Conservation (phyloP, 352 stramenopile species). For the Phytophthora tentaculata region DNA sequence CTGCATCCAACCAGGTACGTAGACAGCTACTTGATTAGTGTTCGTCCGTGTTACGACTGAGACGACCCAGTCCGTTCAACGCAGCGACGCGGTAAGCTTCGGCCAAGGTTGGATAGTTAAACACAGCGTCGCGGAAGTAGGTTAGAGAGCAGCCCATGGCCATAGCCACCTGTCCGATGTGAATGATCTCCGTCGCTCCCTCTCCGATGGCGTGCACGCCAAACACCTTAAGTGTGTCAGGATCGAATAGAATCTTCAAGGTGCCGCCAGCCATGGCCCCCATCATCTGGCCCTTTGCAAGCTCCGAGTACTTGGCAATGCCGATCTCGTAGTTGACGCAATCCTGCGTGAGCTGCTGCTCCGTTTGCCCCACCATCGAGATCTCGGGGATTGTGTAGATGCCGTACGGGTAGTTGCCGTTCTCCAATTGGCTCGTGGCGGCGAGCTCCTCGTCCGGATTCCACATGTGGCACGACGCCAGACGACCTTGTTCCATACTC, state of each 20-base stretch:
- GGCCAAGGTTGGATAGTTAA: constrained; percentile 93
- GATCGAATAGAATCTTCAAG: constrained; percentile 91
- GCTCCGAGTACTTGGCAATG: constrained; percentile 86
- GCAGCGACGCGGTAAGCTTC: constrained; percentile 91
- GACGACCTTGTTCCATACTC: constrained; percentile 89
- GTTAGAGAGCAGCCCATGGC: constrained; percentile 80
- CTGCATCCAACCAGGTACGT: constrained; percentile 13
- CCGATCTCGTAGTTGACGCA: constrained; percentile 89
- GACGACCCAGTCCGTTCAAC: constrained; percentile 85
- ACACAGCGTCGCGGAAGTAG: constrained; percentile 91
- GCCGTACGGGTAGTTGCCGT: constrained; percentile 88
- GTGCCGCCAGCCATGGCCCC: constrained; percentile 81
- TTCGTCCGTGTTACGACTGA: constrained; percentile 81
- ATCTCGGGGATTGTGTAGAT: constrained; percentile 94
- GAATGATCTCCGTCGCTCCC: constrained; percentile 91
- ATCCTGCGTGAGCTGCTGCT: constrained; percentile 84
- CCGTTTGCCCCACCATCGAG: constrained; percentile 91
- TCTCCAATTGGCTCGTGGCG: constrained; percentile 72
- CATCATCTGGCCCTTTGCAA: constrained; percentile 92
- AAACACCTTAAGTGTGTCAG: constrained; percentile 77
- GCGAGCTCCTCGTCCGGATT: constrained; percentile 55
- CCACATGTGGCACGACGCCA: constrained; percentile 90
- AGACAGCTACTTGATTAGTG: constrained; percentile 46
- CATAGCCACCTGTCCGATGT: constrained; percentile 93
- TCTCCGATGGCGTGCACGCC: constrained; percentile 91